Base-by-base conservation (phyloP, 345 rosid genomes). In the Aethionema arabicum region DNA sequence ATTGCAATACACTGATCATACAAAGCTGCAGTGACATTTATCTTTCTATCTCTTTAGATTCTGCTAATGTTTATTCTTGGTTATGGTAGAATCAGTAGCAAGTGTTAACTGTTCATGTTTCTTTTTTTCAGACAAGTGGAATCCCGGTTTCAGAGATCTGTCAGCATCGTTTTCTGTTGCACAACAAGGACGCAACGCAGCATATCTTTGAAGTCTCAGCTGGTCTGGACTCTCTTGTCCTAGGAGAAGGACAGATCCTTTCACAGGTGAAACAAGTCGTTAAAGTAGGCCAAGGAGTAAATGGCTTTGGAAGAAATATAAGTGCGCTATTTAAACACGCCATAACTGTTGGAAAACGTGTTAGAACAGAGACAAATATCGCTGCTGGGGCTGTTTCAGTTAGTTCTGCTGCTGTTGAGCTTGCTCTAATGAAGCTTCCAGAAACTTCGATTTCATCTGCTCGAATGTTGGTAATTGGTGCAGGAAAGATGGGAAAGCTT, bases 151-250 rank as follows among this genome's bases (percentile, higher is more conserved):
- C 90, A 0, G 88, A 79, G 70, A 74, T 86, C 35, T 79, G 88
- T 35, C 72, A 87, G 63, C 95, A 93, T 76, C 90, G 85, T 57
- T 90, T 93, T 74, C 71, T 93, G 59, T 64, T 93, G 74, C 77
- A 82, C 49, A 85, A 93, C 82, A 90, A 90, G 32, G 96, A 93
- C 58, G 97, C 91, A 11, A 86, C 99, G 0, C 82, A 73, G 61
- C 97, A 87, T 72, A 59, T 93, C 6, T 93, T 93, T 27, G 96
- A 93, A 75, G 99, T 93, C 11, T 87, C 99, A 32, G 90, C 97
- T 0, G 99, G 99, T 62, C 88, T 93, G 0, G 97, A 82, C 76
- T 86, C 90, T 10, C 95, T 86, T 51, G 86, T 86, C 57, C 77
- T 86, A 11, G 90, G 95, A 38, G 95, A 86, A 79, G 87, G 90